Percentiles rank a stretch among this genome's conserved stretches.
Conservation (phyloP, 768 basidiomycete species). For the Lentinula guzmanii region DNA sequence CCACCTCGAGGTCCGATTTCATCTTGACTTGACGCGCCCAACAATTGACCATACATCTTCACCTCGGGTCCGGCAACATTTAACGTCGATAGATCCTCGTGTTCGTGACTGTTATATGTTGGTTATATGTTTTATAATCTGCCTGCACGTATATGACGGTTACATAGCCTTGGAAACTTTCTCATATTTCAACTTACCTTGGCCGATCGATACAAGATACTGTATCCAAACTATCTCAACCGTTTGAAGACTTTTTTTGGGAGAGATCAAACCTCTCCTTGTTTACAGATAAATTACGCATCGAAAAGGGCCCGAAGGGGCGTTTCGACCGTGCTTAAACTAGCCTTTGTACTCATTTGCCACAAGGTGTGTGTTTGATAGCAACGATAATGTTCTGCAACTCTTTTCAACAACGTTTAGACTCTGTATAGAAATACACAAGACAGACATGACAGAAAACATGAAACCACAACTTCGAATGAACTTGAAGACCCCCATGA, state of each 20-base stretch:
- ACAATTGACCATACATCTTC: neutral
- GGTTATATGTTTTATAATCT: neutral
- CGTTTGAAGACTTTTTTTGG: neutral
- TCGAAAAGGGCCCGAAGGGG: neutral
- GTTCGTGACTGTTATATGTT: neutral
- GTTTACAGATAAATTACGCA: neutral
- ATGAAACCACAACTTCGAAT: neutral
- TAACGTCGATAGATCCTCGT: neutral
- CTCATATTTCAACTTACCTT: neutral
- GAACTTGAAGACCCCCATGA: neutral
- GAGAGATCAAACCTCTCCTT: neutral
- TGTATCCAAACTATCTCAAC: neutral
- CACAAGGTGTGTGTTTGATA: neutral
- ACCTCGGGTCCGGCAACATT: neutral
- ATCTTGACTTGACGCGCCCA: neutral
- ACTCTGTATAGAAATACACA: neutral
- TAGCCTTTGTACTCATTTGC: neutral
- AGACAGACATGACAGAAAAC: neutral
- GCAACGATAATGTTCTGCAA: neutral
- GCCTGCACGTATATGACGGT: neutral
- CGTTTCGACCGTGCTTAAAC: neutral
- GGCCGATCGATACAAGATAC: neutral
- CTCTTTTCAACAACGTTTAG: neutral
- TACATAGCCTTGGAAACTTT: neutral
- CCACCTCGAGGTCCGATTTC: neutral